A percentile compares a stretch with the other conserved stretches of the same genome.
phyloP scores from a whole-genome alignment of 1,284 basidiomycete genomes.

The Ceratobasidium sp. region DNA sequence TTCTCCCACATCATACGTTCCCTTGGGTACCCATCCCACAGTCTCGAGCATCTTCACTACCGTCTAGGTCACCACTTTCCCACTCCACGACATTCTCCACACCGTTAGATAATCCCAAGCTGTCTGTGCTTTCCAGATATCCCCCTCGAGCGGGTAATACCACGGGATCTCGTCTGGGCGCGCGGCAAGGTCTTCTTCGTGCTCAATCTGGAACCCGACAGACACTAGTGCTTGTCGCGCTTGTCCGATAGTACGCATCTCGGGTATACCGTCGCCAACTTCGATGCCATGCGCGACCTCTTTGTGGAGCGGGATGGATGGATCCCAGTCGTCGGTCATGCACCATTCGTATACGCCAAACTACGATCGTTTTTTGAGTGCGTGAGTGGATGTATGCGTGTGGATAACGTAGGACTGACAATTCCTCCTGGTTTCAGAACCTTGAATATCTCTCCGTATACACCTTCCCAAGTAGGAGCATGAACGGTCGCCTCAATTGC shows the following conservation, averaged over 20 bases:
- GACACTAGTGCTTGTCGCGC: slow-evolving; percentile 81
- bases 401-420: slow-evolving; percentile 59
- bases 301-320: slow-evolving; percentile 87
- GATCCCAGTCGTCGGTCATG: slow-evolving; percentile 96
- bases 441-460: slow-evolving; percentile 93
- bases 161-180: slow-evolving; percentile 83
- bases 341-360: slow-evolving; percentile 99
- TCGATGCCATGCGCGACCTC: slow-evolving; percentile 89
- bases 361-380: slow-evolving; percentile 52
- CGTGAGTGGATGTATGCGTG: background rate
- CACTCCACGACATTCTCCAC: slow-evolving; percentile 89
- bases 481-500: slow-evolving; percentile 99
- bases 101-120: slow-evolving; percentile 89
- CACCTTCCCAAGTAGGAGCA: slow-evolving; percentile 94
- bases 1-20: slow-evolving; percentile 91
- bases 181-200: slow-evolving; percentile 95
- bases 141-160: slow-evolving; percentile 98
- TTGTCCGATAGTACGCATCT: slow-evolving; percentile 84
- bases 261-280: slow-evolving; percentile 95
- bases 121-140: slow-evolving; percentile 91
- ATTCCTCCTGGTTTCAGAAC: slow-evolving; percentile 97
- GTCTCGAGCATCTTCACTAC: slow-evolving; percentile 81
- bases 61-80: slow-evolving; percentile 85
- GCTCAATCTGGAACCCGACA: slow-evolving; percentile 89
- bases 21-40: slow-evolving; percentile 86